Base-by-base conservation (phyloP, 352 stramenopile genomes). In the Phytophthora multivora region DNA sequence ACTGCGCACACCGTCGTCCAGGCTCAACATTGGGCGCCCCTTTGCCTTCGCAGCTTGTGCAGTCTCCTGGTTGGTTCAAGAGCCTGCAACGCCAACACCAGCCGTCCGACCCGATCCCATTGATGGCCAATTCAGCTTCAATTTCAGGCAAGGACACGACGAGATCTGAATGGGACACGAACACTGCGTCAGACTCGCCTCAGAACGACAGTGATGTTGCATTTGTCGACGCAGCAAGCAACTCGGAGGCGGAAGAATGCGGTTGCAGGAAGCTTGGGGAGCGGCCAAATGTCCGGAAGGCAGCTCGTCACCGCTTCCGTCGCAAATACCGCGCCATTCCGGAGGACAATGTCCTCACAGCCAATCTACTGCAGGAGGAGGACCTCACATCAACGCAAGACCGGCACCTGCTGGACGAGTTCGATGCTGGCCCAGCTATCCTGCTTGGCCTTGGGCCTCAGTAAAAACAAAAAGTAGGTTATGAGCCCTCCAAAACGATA, bases 261-360 rank as follows among this genome's bases (percentile, higher is more conserved):
- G 63, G 31, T 6, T 79, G 71, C 33, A 56, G 66, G 15, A 75
- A 74, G 47, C 63, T 76, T 7, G 66, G 71, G 5, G 58, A 74
- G 49, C 66, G 69, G 0, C 63, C 59, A 4, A 56, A 60, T 25
- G 47, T 56, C 13, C 50, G 66, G 38, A 79, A 71, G 56, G 48
- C 57, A 4, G 54, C 51, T 23, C 58, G 67, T 11, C 67, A 71
- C 26, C 71, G 67, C 18, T 75, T 74, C 50, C 66, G 59, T 5
- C 67, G 56, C 18, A 71, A 73, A 26, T 76, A 79, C 58, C 60
- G 59, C 16, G 53, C 63, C 31, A 79, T 73, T 6, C 66, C 66
- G 9, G 68, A 76, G 40, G 71, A 79, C 40, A 76, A 68, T 18
- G 50, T 69, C 15, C 51, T 76, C 4, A 79, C 71, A 1, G 57